Evolutionary conservation across 2,329 filamentous ascomycete species (phyloP).

Genomic region (Emericellopsis atlantica): DNA sequence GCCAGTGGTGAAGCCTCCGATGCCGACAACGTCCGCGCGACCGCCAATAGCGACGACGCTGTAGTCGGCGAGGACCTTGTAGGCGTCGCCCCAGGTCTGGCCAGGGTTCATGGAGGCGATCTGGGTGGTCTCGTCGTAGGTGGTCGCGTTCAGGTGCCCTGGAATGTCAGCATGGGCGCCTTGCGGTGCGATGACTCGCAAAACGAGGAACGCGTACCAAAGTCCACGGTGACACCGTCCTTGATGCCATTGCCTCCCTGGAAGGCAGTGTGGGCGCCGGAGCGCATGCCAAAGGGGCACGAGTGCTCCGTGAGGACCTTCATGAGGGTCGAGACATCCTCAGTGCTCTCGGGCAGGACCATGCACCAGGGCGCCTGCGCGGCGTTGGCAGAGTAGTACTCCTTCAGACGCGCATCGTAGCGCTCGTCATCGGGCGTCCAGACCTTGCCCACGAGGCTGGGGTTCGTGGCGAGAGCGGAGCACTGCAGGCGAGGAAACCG

Average conservation of each 20-base stretch:
- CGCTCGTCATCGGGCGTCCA: constrained; percentile 5
- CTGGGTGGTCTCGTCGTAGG: constrained; percentile 11
- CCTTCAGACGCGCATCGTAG: constrained; percentile 10
- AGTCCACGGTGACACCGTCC: constrained; percentile 10
- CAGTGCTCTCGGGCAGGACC: constrained; percentile 10
- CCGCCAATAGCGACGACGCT: constrained; percentile 26
- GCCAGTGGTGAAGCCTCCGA: constrained; percentile 10
- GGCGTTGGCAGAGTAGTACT: constrained; percentile 17
- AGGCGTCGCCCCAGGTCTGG: constrained; percentile 20
- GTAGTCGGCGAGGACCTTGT: constrained; percentile 9
- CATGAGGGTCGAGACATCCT: constrained; percentile 10
- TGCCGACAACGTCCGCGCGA: constrained; percentile 17
- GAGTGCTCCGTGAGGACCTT: constrained; percentile 4
- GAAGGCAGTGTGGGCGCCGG: constrained; percentile 15
- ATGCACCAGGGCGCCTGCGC: constrained; percentile 15
- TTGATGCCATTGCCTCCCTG: constrained; percentile 10
- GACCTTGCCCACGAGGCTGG: constrained; percentile 9
- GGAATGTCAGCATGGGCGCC: too few relatives aligned
- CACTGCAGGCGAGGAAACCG: constrained; percentile 7
- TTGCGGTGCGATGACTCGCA: too few relatives aligned
- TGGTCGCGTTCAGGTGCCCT: constrained; percentile 8
- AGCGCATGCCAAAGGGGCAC: constrained; percentile 12
- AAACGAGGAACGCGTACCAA: too few relatives aligned
- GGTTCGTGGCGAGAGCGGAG: constrained; percentile 7
- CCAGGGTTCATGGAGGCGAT: constrained; percentile 28